Evolutionary conservation across 768 basidiomycete species (phyloP).

Genomic region (Strobilomyces echinocephalus): DNA sequence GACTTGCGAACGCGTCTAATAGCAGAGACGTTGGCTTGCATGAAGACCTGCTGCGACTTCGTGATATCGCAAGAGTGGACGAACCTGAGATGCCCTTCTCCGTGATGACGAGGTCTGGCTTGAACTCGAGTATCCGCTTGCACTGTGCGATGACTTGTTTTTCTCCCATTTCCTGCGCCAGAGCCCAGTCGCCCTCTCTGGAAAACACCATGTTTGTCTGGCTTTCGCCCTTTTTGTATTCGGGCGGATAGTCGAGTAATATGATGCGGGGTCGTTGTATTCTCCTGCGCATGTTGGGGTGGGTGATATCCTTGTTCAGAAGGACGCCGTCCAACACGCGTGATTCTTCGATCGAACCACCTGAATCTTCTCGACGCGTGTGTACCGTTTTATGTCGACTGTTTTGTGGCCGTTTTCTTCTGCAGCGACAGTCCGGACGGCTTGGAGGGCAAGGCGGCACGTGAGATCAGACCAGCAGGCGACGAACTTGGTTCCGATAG

Average conservation of each 20-base stretch:
- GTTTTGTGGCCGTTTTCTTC: constrained; percentile 76
- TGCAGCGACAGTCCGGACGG: constrained; percentile 82
- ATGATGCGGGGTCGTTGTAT: constrained; percentile 88
- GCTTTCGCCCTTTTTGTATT: constrained; percentile 98
- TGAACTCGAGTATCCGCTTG: constrained; percentile 82
- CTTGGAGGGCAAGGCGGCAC: constrained; percentile 91
- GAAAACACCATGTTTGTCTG: constrained; percentile 99
- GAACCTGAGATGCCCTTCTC: constrained; percentile 96
- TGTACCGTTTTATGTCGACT: constrained; percentile 97
- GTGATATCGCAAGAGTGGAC: constrained; percentile 19
- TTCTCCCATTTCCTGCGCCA: constrained; percentile 92
- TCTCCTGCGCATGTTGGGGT: constrained; percentile 91
- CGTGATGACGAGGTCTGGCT: constrained; percentile 91
- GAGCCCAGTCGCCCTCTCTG: constrained; percentile 89
- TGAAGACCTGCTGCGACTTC: constrained; percentile 74
- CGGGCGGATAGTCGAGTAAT: constrained; percentile 88
- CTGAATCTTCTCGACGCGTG: constrained; percentile 94
- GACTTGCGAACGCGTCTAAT: constrained; percentile 97
- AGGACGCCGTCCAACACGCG: constrained; percentile 86
- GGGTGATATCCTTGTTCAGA: constrained; percentile 98
- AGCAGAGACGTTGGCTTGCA: constrained; percentile 84
- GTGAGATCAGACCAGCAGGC: constrained; percentile 95
- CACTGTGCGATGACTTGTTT: constrained; percentile 91
- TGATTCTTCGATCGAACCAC: constrained; percentile 94
- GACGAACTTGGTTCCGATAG: constrained; percentile 98